Evolutionary conservation across 1,139 yeast species (phyloP), one percentile per base, ranked within the genome.

Genomic region (Geotrichum restrictum): DNA sequence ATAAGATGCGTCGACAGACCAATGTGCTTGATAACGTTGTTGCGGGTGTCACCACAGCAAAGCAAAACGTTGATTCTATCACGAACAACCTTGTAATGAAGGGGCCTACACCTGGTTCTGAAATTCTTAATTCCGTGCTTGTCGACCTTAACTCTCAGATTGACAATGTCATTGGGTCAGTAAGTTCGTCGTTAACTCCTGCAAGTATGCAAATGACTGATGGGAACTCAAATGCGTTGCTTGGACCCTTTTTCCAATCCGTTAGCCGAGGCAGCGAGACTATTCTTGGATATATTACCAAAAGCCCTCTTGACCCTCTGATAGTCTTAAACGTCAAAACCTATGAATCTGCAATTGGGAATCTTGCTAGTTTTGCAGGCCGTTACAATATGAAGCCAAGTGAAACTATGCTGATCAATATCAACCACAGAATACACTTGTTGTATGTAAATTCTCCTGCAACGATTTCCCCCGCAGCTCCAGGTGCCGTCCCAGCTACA

Each of bases 121-220:
- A 64, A 14, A 58, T 57, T 3, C 55, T 64, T 16, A 59, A 61
- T 32, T 61, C 62, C 47, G 53, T 62, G 41, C 60, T 67, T 45
- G 58, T 68, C 22, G 69, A 68, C 34, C 51, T 65, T 21, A 69
- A 67, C 56, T 66, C 68, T 16, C 71, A 67, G 55, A 59, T 67
- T 46, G 70, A 67, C 52, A 65, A 64, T 51, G 45, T 61, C 8
- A 57, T 66, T 36, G 66, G 63, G 2, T 52, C 58, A 19, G 50
- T 63, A 39, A 57, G 61, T 19, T 55, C 61, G 27, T 59, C 58
- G 5, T 54, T 62, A 18, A 55, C 62, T 21, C 63, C 64, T 14
- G 34, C 59, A 18, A 62, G 68, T 5, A 54, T 59, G n/a, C 67
- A 68, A 19, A 34, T 57, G 21, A 57, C 68, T 14, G 53, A 54